These are phyloP conservation scores for Metschnikowia noctiluminum DNA, from an alignment of 805 yeast species.

Conservation along the genomic window DNA sequence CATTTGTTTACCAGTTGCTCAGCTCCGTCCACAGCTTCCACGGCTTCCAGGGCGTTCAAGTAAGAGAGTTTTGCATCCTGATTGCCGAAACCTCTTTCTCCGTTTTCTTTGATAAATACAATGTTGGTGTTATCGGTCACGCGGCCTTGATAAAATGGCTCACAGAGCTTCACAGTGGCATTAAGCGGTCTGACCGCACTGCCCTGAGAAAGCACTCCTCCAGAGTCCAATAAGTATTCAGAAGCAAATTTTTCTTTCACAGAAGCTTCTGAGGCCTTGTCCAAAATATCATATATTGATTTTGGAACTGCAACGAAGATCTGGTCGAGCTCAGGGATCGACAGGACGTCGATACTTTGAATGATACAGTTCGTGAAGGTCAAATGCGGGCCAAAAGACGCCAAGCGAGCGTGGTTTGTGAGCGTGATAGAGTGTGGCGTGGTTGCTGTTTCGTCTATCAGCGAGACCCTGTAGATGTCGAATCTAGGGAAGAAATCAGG, in stretches of 20 bases:
- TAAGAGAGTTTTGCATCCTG: neutral
- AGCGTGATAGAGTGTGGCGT: conserved; percentile 32
- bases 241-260: conserved; percentile 34
- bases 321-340: conserved; percentile 40
- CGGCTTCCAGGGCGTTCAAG: neutral
- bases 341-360: conserved; percentile 27
- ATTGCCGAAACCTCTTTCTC: neutral
- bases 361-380: conserved; percentile 42
- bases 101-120: conserved; percentile 42
- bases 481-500: conserved; percentile 35
- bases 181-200: conserved; percentile 42
- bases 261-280: conserved; percentile 26
- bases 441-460: conserved; percentile 26
- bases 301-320: conserved; percentile 48
- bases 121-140: conserved; percentile 47
- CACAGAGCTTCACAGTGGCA: conserved; percentile 58
- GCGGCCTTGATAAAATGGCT: conserved; percentile 71
- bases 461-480: conserved; percentile 34
- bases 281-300: conserved; percentile 35
- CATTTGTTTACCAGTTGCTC: conserved; percentile 7
- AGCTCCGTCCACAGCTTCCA: neutral
- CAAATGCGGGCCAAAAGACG: conserved; percentile 33
- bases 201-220: conserved; percentile 37
- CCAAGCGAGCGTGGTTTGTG: conserved; percentile 36
- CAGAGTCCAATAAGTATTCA: conserved; percentile 22